Evolutionary conservation across 2,329 filamentous ascomycete genomes (phyloP).

Genomic region (Aureobasidium sp.): DNA sequence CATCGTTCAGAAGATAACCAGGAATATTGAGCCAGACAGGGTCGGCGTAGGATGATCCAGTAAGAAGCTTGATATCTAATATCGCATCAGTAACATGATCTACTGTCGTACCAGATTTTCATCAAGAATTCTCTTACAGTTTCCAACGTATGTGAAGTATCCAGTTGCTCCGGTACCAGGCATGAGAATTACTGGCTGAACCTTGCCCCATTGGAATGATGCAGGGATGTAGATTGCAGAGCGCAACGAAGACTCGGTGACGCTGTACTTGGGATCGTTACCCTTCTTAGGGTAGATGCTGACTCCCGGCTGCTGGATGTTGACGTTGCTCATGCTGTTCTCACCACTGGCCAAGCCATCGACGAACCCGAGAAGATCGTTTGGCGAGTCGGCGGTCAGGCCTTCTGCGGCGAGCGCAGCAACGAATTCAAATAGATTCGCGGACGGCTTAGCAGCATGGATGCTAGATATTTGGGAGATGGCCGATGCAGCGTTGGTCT

Average conservation of each 20-base stretch:
- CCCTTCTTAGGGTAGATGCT: slow-evolving; percentile 31
- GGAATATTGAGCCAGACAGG: slow-evolving; percentile 51
- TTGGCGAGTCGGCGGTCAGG: slow-evolving; percentile 15
- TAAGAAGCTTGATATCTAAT: slow-evolving; percentile 41
- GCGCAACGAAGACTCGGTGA: slow-evolving; percentile 39
- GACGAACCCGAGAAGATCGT: slow-evolving; percentile 19
- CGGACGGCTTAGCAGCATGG: slow-evolving; percentile 17
- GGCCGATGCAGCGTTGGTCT: slow-evolving; percentile 19
- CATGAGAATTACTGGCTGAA: slow-evolving; percentile 44
- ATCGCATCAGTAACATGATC: not conserved
- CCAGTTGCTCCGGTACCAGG: slow-evolving; percentile 46
- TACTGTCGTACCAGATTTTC: too few species aligned
- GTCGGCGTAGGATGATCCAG: slow-evolving; percentile 35
- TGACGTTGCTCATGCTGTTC: slow-evolving; percentile 22
- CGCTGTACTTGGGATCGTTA: slow-evolving; percentile 40
- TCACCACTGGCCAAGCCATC: slow-evolving; percentile 18
- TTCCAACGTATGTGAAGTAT: slow-evolving; percentile 37
- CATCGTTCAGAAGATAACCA: slow-evolving; percentile 37
- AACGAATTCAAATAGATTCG: slow-evolving; percentile 21
- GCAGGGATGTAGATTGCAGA: slow-evolving; percentile 45
- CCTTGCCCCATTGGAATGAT: slow-evolving; percentile 39
- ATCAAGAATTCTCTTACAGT: slow-evolving; percentile 18
- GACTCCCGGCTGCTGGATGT: slow-evolving; percentile 17
- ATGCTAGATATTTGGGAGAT: slow-evolving; percentile 13
- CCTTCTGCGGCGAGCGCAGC: slow-evolving; percentile 22